A percentile compares a stretch with the other conserved stretches of the same genome.
Conservation (phyloP, 164 flowering plant species). For the Platanus orientalis region DNA sequence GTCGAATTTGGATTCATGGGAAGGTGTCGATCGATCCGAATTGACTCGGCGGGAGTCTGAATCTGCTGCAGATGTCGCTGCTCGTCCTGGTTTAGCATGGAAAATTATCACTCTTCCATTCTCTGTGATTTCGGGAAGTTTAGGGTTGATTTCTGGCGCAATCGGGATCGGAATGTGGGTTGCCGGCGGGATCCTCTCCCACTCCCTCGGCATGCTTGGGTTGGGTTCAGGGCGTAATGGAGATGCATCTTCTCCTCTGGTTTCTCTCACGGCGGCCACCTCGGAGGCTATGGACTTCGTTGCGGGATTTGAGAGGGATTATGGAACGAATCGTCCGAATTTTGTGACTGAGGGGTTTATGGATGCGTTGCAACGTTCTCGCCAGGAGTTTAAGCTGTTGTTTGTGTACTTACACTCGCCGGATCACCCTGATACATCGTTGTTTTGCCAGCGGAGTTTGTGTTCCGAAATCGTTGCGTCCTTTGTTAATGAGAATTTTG, state of each 20-base stretch:
- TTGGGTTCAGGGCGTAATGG: conserved; percentile 33
- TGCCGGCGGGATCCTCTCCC: conserved; percentile 72
- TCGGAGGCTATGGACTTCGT: conserved; percentile 69
- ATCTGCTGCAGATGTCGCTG: background rate
- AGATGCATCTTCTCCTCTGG: conserved; percentile 39
- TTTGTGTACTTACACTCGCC: conserved; percentile 98
- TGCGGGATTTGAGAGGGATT: conserved; percentile 69
- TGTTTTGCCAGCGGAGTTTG: conserved; percentile 66
- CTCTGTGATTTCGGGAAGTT: conserved; percentile 69
- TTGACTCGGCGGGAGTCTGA: background rate
- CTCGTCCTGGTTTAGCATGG: conserved; percentile 76
- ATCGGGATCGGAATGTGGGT: conserved; percentile 87
- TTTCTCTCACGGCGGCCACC: conserved; percentile 50
- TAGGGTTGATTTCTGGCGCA: conserved; percentile 84
- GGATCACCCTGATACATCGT: conserved; percentile 84
- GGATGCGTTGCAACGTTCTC: conserved; percentile 87
- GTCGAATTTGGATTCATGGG: conserved; percentile 6
- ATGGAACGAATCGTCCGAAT: conserved; percentile 52
- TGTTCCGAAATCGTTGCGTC: conserved; percentile 58
- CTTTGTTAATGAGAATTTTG: conserved; percentile 89
- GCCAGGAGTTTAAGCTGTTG: conserved; percentile 61
- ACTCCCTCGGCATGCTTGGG: conserved; percentile 61
- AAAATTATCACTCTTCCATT: conserved; percentile 70
- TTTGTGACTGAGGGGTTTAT: conserved; percentile 76
- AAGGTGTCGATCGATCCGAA: conserved; percentile 1